phyloP scores from a whole-genome alignment of 108 stramenopile species.

The Nitzschia putrida region DNA sequence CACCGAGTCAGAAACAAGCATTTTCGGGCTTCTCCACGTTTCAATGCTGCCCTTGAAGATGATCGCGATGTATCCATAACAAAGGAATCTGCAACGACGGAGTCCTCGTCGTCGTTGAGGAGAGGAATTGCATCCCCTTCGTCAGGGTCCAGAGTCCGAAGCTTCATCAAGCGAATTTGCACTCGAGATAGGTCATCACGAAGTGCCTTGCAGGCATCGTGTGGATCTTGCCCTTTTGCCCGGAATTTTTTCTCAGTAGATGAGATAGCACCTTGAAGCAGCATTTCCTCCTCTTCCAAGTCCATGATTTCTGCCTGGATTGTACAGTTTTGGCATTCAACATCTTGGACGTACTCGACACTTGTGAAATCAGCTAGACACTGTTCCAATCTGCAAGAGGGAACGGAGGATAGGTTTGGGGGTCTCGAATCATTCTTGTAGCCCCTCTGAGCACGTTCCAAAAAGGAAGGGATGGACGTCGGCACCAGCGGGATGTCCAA shows the following conservation, averaged over 20 bases:
- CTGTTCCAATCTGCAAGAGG: conserved; percentile 44
- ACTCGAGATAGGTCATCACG: conserved; percentile 29
- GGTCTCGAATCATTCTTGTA: background rate
- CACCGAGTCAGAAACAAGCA: conserved; percentile 69
- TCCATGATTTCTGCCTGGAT: conserved; percentile 47
- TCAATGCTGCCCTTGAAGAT: background rate
- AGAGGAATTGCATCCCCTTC: conserved; percentile 9
- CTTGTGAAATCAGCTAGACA: conserved; percentile 55
- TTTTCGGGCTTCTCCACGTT: conserved; percentile 58
- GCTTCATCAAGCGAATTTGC: conserved; percentile 19
- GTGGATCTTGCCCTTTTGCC: conserved; percentile 13
- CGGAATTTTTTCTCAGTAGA: conserved; percentile 22
- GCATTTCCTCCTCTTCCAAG: conserved; percentile 58
- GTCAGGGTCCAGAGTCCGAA: conserved; percentile 42
- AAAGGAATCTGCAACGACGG: background rate
- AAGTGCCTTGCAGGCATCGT: conserved; percentile 16
- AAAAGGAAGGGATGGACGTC: conserved; percentile 41
- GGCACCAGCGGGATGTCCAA: conserved; percentile 61
- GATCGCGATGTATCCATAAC: conserved; percentile 3
- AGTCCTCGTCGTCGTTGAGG: background rate
- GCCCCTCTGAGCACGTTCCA: conserved; percentile 1
- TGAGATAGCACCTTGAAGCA: conserved; percentile 60
- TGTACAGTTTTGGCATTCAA: conserved; percentile 72
- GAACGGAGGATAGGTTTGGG: conserved; percentile 30
- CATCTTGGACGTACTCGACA: conserved; percentile 73